These are phyloP conservation scores for Vanderwaltozyma yarrowii DNA, from an alignment of 805 yeast genomes.

Conservation along the genomic window DNA sequence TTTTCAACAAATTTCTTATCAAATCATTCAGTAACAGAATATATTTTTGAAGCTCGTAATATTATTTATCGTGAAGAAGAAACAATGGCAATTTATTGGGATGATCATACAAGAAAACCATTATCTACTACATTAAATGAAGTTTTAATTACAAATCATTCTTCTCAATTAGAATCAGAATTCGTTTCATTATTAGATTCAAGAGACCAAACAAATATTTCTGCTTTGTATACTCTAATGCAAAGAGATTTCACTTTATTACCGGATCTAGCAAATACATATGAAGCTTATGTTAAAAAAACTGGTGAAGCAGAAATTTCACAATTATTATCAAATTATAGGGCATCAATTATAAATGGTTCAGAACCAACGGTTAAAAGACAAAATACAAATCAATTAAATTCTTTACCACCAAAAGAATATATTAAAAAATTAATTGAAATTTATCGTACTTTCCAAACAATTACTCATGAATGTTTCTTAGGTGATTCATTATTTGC, in stretches of 20 bases:
- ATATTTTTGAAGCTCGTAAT: conserved; percentile 75
- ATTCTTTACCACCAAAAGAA: conserved; percentile 43
- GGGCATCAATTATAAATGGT: conserved; percentile 11
- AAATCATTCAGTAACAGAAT: conserved; percentile 78
- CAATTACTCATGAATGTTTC: conserved; percentile 31
- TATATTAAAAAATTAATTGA: conserved; percentile 70
- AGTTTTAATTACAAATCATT: conserved; percentile 70
- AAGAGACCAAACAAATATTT: conserved; percentile 48
- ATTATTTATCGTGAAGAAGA: conserved; percentile 77
- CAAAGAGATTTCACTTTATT: conserved; percentile 71
- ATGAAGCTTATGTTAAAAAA: conserved; percentile 60
- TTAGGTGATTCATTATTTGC: conserved; percentile 67
- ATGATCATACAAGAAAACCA: conserved; percentile 72
- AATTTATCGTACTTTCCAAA: conserved; percentile 52
- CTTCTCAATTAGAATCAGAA: conserved; percentile 65
- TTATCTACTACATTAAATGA: conserved; percentile 67
- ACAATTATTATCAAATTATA: conserved; percentile 14
- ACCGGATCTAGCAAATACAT: conserved; percentile 62
- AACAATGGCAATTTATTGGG: conserved; percentile 68
- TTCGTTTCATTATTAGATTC: conserved; percentile 67
- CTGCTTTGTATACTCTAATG: conserved; percentile 65
- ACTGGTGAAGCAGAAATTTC: conserved; percentile 39
- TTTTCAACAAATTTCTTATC: conserved; percentile 61
- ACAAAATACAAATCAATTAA: conserved; percentile 32
- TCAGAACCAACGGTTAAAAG: conserved; percentile 27